These are phyloP conservation scores for Fraxinus sp. DNA, from an alignment of 305 asterid genomes.

Conservation along the genomic window DNA sequence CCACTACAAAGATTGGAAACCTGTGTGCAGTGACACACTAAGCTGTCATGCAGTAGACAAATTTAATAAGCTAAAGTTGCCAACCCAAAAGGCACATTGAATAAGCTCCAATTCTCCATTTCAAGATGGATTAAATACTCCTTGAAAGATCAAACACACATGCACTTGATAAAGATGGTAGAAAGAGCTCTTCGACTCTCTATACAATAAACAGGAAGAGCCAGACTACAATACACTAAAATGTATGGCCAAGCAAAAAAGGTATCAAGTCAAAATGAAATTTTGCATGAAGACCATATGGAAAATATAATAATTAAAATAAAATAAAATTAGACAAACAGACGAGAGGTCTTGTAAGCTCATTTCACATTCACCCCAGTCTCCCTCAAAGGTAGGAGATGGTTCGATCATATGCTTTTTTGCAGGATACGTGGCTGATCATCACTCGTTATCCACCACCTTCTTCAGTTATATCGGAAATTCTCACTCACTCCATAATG, in stretches of 20 bases:
- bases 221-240: neutral
- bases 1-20: neutral
- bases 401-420: neutral
- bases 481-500: neutral
- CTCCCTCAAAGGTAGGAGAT: neutral
- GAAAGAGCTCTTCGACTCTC: neutral
- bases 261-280: neutral
- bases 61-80: slow-evolving; percentile 1
- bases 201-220: neutral
- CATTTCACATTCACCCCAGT: neutral
- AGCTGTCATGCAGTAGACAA: neutral
- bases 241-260: neutral
- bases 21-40: neutral
- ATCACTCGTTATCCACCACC: neutral
- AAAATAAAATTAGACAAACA: neutral
- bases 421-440: neutral
- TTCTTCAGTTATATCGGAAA: neutral
- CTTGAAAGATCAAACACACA: neutral
- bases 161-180: neutral
- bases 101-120: slow-evolving; percentile 3
- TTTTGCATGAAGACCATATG: neutral
- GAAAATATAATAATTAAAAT: neutral
- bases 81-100: neutral
- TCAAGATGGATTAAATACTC: neutral
- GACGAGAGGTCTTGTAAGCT: neutral